Percentiles rank a stretch among this genome's conserved stretches.
Evolutionary conservation across 352 stramenopile species (phyloP).

Genomic region (Pythium periplocum): DNA sequence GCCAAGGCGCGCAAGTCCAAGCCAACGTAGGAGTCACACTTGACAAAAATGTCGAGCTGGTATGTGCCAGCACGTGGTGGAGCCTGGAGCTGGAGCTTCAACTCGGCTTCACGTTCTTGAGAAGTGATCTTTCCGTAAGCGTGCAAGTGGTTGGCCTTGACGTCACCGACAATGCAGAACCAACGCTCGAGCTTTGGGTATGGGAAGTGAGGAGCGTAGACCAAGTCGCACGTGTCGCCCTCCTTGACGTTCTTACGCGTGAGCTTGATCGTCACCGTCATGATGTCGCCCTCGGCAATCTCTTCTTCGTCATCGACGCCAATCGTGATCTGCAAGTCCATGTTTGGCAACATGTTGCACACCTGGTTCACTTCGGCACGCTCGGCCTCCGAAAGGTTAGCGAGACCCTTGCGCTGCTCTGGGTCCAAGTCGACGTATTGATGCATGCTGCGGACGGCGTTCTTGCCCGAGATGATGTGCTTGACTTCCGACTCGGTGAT

Average conservation of each 20-base stretch:
- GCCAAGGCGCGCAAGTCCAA: constrained; percentile 92
- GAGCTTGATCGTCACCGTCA: constrained; percentile 96
- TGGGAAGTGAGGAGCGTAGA: constrained; percentile 96
- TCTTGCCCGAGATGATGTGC: constrained; percentile 91
- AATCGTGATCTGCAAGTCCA: constrained; percentile 89
- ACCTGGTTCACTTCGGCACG: constrained; percentile 92
- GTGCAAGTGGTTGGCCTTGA: constrained; percentile 93
- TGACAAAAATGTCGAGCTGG: constrained; percentile 97
- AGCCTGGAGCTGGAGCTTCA: constrained; percentile 96
- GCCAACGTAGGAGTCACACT: constrained; percentile 97
- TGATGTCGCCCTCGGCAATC: constrained; percentile 98
- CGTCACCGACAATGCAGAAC: constrained; percentile 95
- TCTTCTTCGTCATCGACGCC: constrained; percentile 89
- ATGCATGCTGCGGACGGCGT: constrained; percentile 87
- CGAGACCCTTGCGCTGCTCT: constrained; percentile 92
- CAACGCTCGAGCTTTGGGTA: constrained; percentile 95
- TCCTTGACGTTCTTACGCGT: constrained; percentile 96
- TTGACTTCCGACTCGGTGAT: constrained; percentile 88
- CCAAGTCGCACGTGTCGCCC: constrained; percentile 91
- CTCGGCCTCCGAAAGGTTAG: constrained; percentile 87
- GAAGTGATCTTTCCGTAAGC: constrained; percentile 95
- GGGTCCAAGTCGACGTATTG: constrained; percentile 92
- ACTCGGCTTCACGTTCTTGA: constrained; percentile 80
- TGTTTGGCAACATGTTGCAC: constrained; percentile 92
- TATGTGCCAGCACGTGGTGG: constrained; percentile 92